Percentiles rank a stretch among this genome's conserved stretches.
Evolutionary conservation across 805 yeast species (phyloP).

Genomic region (Torulaspora gathmanii): DNA sequence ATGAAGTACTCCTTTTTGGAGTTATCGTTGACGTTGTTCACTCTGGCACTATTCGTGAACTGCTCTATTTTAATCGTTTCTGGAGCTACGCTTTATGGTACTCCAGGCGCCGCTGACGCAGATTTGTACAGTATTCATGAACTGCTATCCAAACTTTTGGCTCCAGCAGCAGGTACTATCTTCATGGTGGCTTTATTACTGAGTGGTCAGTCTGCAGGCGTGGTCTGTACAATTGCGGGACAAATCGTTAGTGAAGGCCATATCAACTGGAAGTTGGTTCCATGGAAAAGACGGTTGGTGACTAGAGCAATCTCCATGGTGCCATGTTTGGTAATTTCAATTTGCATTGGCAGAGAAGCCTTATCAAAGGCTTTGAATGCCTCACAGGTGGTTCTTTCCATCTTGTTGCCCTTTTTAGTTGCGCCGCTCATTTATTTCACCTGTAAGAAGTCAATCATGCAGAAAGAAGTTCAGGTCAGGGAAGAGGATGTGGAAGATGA

Average conservation of each 20-base stretch:
- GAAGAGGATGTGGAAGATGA: constrained; percentile 15
- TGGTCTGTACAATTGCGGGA: constrained; percentile 90
- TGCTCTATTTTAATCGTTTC: constrained; percentile 77
- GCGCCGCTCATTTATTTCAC: constrained; percentile 86
- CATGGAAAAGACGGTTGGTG: constrained; percentile 73
- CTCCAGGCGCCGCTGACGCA: constrained; percentile 70
- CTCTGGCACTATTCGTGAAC: constrained; percentile 83
- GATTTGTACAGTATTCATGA: constrained; percentile 75
- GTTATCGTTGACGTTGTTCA: constrained; percentile 45
- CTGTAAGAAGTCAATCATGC: constrained; percentile 64
- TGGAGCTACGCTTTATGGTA: constrained; percentile 68
- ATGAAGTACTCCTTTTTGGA: background rate
- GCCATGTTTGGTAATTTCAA: constrained; percentile 73
- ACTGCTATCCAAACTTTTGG: constrained; percentile 53
- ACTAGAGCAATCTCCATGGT: constrained; percentile 75
- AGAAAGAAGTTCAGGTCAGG: constrained; percentile 39
- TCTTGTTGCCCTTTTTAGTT: constrained; percentile 75
- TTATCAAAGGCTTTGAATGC: constrained; percentile 67
- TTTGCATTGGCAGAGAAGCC: constrained; percentile 69
- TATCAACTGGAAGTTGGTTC: constrained; percentile 70
- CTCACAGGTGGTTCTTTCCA: constrained; percentile 80
- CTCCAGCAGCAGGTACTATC: constrained; percentile 74
- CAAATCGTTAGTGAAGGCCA: constrained; percentile 92
- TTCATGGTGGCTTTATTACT: constrained; percentile 80
- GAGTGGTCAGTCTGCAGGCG: constrained; percentile 88